Conservation (phyloP, 2,329 filamentous ascomycete species). For the Neurospora sp. region DNA sequence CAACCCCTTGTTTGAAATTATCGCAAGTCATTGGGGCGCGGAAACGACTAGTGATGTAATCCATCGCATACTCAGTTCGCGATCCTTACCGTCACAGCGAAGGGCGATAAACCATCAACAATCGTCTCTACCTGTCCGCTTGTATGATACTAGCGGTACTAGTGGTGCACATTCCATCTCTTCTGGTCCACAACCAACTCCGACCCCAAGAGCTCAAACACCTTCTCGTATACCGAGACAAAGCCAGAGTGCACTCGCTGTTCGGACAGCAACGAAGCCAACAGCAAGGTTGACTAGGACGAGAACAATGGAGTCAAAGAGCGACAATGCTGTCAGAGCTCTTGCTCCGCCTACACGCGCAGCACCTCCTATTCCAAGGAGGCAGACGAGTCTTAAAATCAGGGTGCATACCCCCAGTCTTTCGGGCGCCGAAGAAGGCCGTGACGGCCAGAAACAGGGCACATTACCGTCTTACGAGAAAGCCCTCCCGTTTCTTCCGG, state of each 20-base stretch:
- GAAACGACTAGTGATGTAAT: constrained; percentile 33
- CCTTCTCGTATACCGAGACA: not conserved
- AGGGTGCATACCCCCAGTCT: not conserved
- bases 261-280: not conserved
- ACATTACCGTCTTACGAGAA: not conserved
- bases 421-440: not conserved
- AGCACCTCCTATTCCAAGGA: constrained; percentile 7
- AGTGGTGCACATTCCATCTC: not conserved
- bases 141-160: not conserved
- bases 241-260: not conserved
- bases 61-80: constrained; percentile 20
- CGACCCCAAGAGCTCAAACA: not conserved
- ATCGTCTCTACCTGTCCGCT: not conserved
- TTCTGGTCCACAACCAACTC: not conserved
- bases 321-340: constrained; percentile 3
- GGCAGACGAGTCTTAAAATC: constrained; percentile 8
- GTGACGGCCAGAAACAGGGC: not conserved
- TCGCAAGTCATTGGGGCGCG: constrained; percentile 39
- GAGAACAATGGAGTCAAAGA: not conserved
- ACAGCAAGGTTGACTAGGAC: not conserved
- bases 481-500: not conserved
- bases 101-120: not conserved
- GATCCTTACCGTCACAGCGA: not conserved
- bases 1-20: constrained; percentile 33
- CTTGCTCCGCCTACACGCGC: constrained; percentile 2